These are phyloP conservation scores for Candida manassasensis DNA, from an alignment of 805 yeast species.

Conservation along the genomic window DNA sequence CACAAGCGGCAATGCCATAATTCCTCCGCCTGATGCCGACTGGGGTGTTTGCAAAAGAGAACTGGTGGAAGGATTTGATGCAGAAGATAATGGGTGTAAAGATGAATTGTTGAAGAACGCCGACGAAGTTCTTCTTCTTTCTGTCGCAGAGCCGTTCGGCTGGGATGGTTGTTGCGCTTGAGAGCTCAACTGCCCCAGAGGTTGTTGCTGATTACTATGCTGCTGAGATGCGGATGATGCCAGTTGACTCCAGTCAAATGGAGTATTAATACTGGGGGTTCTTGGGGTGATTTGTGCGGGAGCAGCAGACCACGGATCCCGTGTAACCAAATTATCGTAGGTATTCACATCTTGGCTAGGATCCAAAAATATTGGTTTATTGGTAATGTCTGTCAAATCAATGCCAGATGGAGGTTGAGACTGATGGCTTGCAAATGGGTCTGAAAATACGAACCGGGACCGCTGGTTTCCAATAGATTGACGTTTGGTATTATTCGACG, in stretches of 20 bases:
- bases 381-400: conserved; percentile 33
- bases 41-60: conserved; percentile 18
- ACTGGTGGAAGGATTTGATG: conserved; percentile 10
- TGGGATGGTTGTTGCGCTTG: conserved; percentile 5
- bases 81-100: conserved; percentile 12
- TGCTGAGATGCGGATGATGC: conserved; percentile 6
- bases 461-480: conserved; percentile 55
- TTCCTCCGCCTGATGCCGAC: conserved; percentile 10
- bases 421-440: conserved; percentile 39
- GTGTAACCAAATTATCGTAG: conserved; percentile 39
- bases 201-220: conserved; percentile 1
- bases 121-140: conserved; percentile 51
- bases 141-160: conserved; percentile 9
- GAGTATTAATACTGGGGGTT: conserved; percentile 28
- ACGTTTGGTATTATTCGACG: conserved; percentile 30
- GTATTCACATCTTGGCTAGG: conserved; percentile 44
- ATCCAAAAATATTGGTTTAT: conserved; percentile 43
- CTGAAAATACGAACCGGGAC: conserved; percentile 67
- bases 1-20: conserved; percentile 5
- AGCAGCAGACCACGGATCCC: conserved; percentile 40
- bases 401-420: conserved; percentile 23
- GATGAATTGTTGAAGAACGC: conserved; percentile 42
- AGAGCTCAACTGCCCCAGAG: conserved; percentile 16
- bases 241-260: conserved; percentile 30
- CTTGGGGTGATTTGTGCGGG: conserved; percentile 33